Conservation (phyloP, 768 basidiomycete genomes). For the Podaxis rugospora region DNA sequence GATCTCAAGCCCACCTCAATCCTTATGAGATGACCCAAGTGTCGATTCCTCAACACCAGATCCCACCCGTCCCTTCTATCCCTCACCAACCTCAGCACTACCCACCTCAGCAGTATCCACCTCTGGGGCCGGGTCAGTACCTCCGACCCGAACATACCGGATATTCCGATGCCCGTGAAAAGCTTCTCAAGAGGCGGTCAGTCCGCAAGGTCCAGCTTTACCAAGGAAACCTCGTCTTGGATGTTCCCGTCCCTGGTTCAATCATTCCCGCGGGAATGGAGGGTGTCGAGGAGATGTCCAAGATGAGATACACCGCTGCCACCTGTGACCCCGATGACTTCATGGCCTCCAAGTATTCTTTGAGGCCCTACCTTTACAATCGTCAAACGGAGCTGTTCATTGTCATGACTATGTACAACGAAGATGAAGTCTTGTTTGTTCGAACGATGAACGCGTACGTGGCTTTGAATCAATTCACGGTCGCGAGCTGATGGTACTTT, state of each 20-base stretch:
- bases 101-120: constrained; percentile 71
- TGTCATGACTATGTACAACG: constrained; percentile 97
- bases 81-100: constrained; percentile 51
- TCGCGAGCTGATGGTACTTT: constrained; percentile 9
- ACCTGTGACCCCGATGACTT: constrained; percentile 91
- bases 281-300: constrained; percentile 69
- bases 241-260: constrained; percentile 73
- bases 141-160: constrained; percentile 46
- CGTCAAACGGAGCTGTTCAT: constrained; percentile 91
- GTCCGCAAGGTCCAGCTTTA: constrained; percentile 75
- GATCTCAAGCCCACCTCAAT: constrained; percentile 72
- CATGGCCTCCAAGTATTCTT: constrained; percentile 69
- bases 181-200: constrained; percentile 78
- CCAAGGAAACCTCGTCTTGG: constrained; percentile 82
- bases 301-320: constrained; percentile 85
- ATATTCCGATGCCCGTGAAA: constrained; percentile 67
- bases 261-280: constrained; percentile 68
- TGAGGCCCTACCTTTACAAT: constrained; percentile 73
- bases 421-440: constrained; percentile 76
- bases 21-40: constrained; percentile 60
- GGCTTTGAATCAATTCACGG: not conserved
- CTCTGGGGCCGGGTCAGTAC: constrained; percentile 44
- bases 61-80: constrained; percentile 53
- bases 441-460: constrained; percentile 83
- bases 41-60: constrained; percentile 16